A percentile compares a stretch with the other conserved stretches of the same genome.
These are phyloP conservation scores for Pichia terricola DNA, from an alignment of 1,139 yeast genomes.

Conservation along the genomic window DNA sequence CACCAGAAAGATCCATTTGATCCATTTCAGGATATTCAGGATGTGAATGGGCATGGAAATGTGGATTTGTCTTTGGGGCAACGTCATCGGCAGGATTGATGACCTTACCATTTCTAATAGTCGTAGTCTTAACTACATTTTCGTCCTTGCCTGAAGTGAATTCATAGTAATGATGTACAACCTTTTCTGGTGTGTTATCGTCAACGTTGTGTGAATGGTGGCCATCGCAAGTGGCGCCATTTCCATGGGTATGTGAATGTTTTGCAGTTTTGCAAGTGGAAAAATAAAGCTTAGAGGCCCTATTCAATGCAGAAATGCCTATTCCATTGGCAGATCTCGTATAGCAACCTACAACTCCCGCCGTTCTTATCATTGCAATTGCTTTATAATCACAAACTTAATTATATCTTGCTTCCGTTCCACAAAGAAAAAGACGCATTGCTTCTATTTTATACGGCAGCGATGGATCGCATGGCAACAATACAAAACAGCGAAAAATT, in stretches of 20 bases:
- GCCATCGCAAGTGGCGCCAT: neutral
- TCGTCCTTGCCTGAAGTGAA: slow-evolving; percentile 6
- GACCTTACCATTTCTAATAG: slow-evolving; percentile 8
- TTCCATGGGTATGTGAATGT: neutral
- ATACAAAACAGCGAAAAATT: too few species aligned
- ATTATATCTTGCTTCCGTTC: too few species aligned
- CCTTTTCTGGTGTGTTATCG: slow-evolving; percentile 2
- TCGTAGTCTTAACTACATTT: slow-evolving; percentile 7
- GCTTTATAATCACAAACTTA: too few species aligned
- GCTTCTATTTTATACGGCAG: too few species aligned
- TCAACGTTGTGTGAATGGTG: slow-evolving; percentile 1
- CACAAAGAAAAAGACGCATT: too few species aligned
- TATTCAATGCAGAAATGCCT: too few species aligned
- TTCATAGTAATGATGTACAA: slow-evolving; percentile 12
- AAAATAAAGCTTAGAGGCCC: too few species aligned
- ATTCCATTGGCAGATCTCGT: too few species aligned
- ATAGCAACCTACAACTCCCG: too few species aligned
- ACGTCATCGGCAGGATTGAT: slow-evolving; percentile 5
- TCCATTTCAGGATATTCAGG: slow-evolving; percentile 20
- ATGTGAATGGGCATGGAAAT: slow-evolving; percentile 17
- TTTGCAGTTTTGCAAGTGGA: neutral
- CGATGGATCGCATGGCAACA: too few species aligned
- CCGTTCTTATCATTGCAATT: too few species aligned
- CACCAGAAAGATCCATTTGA: slow-evolving; percentile 20
- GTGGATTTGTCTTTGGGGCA: slow-evolving; percentile 3